Percentiles rank a stretch among this genome's conserved stretches.
Evolutionary conservation across 371 early-diverging fungal species (phyloP).

Genomic region (Haplosporangium sp.): DNA sequence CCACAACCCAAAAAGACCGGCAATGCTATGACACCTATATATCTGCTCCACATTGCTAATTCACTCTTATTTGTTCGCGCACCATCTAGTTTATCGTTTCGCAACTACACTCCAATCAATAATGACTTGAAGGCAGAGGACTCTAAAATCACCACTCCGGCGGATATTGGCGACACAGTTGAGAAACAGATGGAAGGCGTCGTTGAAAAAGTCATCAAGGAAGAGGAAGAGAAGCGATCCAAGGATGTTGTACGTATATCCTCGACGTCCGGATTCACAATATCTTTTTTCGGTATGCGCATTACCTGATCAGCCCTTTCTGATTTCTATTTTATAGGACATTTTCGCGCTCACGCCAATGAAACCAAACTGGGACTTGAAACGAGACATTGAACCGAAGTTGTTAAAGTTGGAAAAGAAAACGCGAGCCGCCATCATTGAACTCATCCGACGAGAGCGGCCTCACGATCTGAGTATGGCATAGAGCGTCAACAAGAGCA

Average conservation of each 20-base stretch:
- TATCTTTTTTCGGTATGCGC: background rate
- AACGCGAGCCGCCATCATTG: slow-evolving; percentile 80
- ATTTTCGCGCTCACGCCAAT: slow-evolving; percentile 83
- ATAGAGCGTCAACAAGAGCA: background rate
- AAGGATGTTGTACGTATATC: slow-evolving; percentile 72
- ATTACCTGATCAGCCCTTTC: background rate
- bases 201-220: slow-evolving; percentile 66
- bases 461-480: slow-evolving; percentile 50
- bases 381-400: slow-evolving; percentile 84
- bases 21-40: too few relatives aligned
- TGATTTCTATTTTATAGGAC: slow-evolving; percentile 63
- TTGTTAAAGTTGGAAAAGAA: slow-evolving; percentile 75
- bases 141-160: slow-evolving; percentile 60
- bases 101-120: slow-evolving; percentile 71
- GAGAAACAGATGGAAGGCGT: slow-evolving; percentile 70
- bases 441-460: slow-evolving; percentile 73
- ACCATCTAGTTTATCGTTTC: slow-evolving; percentile 59
- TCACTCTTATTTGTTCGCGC: too few relatives aligned
- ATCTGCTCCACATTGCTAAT: too few relatives aligned
- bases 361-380: slow-evolving; percentile 91
- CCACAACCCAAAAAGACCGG: too few relatives aligned
- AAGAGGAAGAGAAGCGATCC: slow-evolving; percentile 70
- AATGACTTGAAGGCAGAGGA: slow-evolving; percentile 58
- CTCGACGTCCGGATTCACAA: background rate
- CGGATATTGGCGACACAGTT: slow-evolving; percentile 62